These are phyloP conservation scores for Miamiensis avidus DNA, from an alignment of 169 alveolate species.

Conservation along the genomic window DNA sequence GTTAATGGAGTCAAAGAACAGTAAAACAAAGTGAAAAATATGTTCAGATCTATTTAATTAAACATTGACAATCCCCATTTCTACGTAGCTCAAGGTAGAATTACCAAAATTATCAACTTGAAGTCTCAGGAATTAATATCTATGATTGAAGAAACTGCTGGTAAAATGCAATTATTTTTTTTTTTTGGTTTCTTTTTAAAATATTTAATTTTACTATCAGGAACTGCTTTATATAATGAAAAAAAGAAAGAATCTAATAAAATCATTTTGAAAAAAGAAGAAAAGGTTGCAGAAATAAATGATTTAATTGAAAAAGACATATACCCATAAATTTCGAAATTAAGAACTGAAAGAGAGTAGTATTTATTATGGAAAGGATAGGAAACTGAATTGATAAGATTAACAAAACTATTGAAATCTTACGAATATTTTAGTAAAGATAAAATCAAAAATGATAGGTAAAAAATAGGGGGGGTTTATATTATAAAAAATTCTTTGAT, in stretches of 20 bases:
- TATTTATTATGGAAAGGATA: conserved; percentile 51
- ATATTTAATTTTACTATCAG: conserved; percentile 12
- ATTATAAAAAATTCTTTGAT: conserved; percentile 26
- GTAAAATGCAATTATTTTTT: not conserved
- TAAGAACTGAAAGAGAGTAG: conserved; percentile 81
- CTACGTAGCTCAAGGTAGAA: conserved; percentile 98
- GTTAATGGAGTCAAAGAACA: conserved; percentile 95
- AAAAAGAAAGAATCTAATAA: conserved; percentile 93
- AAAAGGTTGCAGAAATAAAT: conserved; percentile 90
- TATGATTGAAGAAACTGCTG: conserved; percentile 98
- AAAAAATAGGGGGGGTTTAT: not conserved
- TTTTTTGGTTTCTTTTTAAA: too few species aligned
- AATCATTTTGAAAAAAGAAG: conserved; percentile 91
- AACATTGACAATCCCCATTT: conserved; percentile 99
- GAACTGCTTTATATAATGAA: conserved; percentile 95
- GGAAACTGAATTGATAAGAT: conserved; percentile 41
- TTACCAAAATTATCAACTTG: conserved; percentile 97
- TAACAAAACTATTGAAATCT: conserved; percentile 40
- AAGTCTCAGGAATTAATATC: conserved; percentile 96
- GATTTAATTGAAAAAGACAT: conserved; percentile 90
- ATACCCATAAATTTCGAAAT: conserved; percentile 88
- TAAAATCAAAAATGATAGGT: conserved; percentile 30
- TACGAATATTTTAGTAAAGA: conserved; percentile 43
- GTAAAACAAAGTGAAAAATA: conserved; percentile 91
- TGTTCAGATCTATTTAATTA: conserved; percentile 94